Base-by-base conservation (phyloP, 805 yeast species). In the Zygotorulaspora florentina region DNA sequence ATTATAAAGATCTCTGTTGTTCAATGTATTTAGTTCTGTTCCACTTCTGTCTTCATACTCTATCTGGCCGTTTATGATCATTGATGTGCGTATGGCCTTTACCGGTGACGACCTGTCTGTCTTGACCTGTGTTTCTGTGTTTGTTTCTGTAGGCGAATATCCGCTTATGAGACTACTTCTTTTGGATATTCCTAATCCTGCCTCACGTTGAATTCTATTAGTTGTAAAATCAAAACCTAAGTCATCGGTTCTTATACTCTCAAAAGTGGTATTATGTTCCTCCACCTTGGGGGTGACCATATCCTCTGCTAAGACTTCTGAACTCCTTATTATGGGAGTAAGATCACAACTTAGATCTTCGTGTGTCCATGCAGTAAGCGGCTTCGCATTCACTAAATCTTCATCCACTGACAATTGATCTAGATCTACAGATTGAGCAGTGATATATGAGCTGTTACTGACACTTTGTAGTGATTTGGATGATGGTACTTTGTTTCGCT, bases 61-160 rank as follows among this genome's bases (percentile, higher is more conserved):
- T 40, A 30, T 25, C 23, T 39, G 43, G 9, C 48, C 51, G 31
- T 42, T 50, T 20, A 54, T 36, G 15, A 51, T 42, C 37, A 48
- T 52, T 11, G 62, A 57, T 1, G 56, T 50, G 34, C 59, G 46
- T 8, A 57, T 55, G 1, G 60, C 58, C 33, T 45, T 51, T 6
- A 46, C 46, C 7, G 59, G 57, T 1, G 59, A 53, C 15, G 44
- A 38, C 35, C 35, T 46, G 15, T 46, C 28, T 3, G 49, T 40
- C 15, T 36, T 15, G 12, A 42, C 29, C 20, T 40, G 40, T 12
- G 45, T 38, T 8, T 46, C 39, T 18, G 30, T 31, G 8, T 46
- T 44, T 11, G 44, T 42, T 31, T 42, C 40, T 12, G 43, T 41
- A 33, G 42, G 37, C 15, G 42, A 40, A 6, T 36, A 30, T 15